A percentile compares a stretch with the other conserved stretches of the same genome.
Evolutionary conservation across 2,329 filamentous ascomycete species (phyloP).

Genomic region (Aschersonia sp.): DNA sequence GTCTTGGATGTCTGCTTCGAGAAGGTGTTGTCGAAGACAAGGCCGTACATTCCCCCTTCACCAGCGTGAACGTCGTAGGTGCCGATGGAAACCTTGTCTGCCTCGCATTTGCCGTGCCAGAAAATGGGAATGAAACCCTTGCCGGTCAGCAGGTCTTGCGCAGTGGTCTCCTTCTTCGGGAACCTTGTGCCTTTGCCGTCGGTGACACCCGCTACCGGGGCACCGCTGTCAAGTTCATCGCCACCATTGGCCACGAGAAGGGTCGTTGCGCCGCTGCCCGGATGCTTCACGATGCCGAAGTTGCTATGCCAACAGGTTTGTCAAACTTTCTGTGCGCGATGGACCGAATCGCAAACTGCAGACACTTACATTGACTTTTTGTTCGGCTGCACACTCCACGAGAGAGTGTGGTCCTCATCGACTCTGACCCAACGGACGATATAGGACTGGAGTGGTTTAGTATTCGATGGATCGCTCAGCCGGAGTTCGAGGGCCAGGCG

Average conservation of each 20-base stretch:
- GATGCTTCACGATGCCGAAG: slow-evolving; percentile 96
- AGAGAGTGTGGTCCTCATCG: slow-evolving; percentile 78
- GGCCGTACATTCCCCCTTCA: slow-evolving; percentile 83
- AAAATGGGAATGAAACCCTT: slow-evolving; percentile 58
- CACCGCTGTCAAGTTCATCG: slow-evolving; percentile 29
- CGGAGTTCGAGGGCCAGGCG: not conserved
- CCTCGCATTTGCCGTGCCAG: slow-evolving; percentile 92
- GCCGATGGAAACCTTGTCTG: slow-evolving; percentile 86
- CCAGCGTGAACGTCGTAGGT: slow-evolving; percentile 63
- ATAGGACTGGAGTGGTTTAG: slow-evolving; percentile 57
- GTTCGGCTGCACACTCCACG: slow-evolving; percentile 94
- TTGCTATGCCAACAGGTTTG: slow-evolving; percentile 37
- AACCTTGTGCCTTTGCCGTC: slow-evolving; percentile 33
- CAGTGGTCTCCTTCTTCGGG: slow-evolving; percentile 43
- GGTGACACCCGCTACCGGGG: slow-evolving; percentile 25
- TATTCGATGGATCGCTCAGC: too few relatives aligned
- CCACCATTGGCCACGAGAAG: slow-evolving; percentile 23
- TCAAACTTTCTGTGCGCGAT: too few relatives aligned
- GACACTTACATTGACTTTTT: slow-evolving; percentile 73
- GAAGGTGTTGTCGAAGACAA: slow-evolving; percentile 98
- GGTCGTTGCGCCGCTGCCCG: slow-evolving; percentile 50
- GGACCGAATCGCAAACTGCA: too few relatives aligned
- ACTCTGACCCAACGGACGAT: slow-evolving; percentile 96
- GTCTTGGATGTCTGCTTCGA: slow-evolving; percentile 92
- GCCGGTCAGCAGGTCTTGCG: slow-evolving; percentile 47